These are phyloP conservation scores for Trichoderma asperelloides DNA, from an alignment of 495 filamentous ascomycete species.

Conservation along the genomic window DNA sequence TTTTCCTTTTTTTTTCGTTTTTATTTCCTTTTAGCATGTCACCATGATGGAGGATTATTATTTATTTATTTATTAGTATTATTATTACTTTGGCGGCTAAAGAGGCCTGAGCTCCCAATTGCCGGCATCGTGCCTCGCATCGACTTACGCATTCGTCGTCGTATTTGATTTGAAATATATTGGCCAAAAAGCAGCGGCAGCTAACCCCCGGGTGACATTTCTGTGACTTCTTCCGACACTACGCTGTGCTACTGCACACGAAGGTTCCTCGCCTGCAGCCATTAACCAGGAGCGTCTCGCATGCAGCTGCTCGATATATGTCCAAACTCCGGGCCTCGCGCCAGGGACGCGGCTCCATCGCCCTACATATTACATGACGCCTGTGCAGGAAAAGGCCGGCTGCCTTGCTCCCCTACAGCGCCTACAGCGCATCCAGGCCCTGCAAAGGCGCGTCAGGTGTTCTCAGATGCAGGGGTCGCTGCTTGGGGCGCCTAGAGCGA, in stretches of 20 bases:
- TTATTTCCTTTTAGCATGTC: not conserved
- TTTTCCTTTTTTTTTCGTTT: not conserved
- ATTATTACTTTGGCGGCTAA: not conserved
- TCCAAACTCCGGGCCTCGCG: not conserved
- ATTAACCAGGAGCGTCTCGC: not conserved
- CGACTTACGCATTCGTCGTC: no score
- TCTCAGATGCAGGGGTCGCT: not conserved
- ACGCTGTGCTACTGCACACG: no score
- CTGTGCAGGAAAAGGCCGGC: not conserved
- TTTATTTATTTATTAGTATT: no score
- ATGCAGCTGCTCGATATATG: not conserved
- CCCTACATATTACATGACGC: no score
- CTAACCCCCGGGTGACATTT: no score
- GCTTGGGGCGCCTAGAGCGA: not conserved
- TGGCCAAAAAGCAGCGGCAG: not conserved
- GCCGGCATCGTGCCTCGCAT: not conserved
- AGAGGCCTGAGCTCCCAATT: not conserved
- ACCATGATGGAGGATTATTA: no score
- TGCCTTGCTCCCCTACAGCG: not conserved
- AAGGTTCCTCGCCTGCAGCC: not conserved
- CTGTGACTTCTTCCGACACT: no score
- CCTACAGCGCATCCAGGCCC: not conserved
- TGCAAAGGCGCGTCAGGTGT: constrained; percentile 5
- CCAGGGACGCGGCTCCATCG: not conserved
- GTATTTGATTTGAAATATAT: not conserved